Evolutionary conservation across 495 filamentous ascomycete species (phyloP), one percentile per base, ranked within the genome.

Genomic region (Penicillium taxi): DNA sequence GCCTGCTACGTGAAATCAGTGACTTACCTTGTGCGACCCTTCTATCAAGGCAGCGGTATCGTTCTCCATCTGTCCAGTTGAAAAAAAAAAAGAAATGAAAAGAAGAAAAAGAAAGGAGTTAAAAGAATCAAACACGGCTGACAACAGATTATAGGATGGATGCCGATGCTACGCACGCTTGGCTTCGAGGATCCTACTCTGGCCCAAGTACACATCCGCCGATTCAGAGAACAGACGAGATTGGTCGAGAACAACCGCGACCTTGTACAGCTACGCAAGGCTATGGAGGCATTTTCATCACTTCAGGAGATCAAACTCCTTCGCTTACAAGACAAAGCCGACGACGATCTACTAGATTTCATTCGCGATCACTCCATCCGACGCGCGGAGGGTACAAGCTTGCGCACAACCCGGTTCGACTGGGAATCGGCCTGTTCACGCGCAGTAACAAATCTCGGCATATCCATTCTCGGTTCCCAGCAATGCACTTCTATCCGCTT

Each of bases 11-110:
- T 82, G 31, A 75, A 69, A 55, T 74, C 78, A 50, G 76, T 85
- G 54, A 80, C 75, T 47, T 85, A 85, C 53, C 72, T 84, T 60
- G 74, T 84, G 52, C 78, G 78, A 49, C 77, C 72, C 36, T 81
- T 82, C 55, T 83, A 83, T 59, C 57, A 65, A 52, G 64, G 63
- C 58, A 60, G 52, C 53, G 59, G 61, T 69, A 70, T 39, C 45
- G 49, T 48, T 53, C 47, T 57, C 19, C 26, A 24, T 37, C 16
- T 16, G 18, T 30, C 19, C 20, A 34, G n/a, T n/a, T 20, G 11
- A 15, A 8, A 17, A 18, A 9, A n/a, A n/a, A 16, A 29, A 20
- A 37, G 15, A 23, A 13, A 28, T 26, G 22, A 4, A 14, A 25
- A 30, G 7, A 24, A 12, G 21, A 20, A 23, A 30, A 14, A 39